phyloP scores from a whole-genome alignment of 2,329 filamentous ascomycete genomes.

The Monilinia fructigena region DNA sequence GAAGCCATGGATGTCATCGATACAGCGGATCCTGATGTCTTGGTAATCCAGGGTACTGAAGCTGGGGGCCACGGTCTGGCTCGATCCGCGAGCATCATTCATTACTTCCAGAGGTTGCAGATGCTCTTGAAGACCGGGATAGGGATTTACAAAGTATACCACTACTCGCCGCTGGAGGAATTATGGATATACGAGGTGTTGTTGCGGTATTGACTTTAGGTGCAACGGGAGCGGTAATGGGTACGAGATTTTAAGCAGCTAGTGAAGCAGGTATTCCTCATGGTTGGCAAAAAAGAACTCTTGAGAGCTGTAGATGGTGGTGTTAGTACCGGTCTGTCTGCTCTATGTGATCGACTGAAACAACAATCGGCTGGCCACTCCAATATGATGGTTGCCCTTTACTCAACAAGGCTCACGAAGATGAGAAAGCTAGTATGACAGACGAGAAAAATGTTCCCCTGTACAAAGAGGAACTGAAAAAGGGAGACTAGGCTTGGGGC shows the following conservation, averaged over 20 bases:
- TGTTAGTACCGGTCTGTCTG: slow-evolving; percentile 48
- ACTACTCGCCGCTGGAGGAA: slow-evolving; percentile 41
- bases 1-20: slow-evolving; percentile 31
- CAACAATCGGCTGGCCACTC: slow-evolving; percentile 57
- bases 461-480: slow-evolving; percentile 47
- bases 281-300: slow-evolving; percentile 49
- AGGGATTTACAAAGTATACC: slow-evolving; percentile 24
- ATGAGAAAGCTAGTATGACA: slow-evolving; percentile 42
- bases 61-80: slow-evolving; percentile 42
- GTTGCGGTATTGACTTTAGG: slow-evolving; percentile 41
- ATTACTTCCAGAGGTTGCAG: slow-evolving; percentile 40
- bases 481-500: slow-evolving; percentile 53
- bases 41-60: slow-evolving; percentile 42
- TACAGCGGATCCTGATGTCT: slow-evolving; percentile 37
- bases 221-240: slow-evolving; percentile 47
- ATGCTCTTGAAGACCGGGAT: slow-evolving; percentile 32
- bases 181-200: slow-evolving; percentile 41
- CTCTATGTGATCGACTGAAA: slow-evolving; percentile 51
- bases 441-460: slow-evolving; percentile 44
- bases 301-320: slow-evolving; percentile 51
- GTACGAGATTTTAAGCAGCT: slow-evolving; percentile 51
- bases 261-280: slow-evolving; percentile 47
- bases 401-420: slow-evolving; percentile 53
- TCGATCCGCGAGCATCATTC: slow-evolving; percentile 38
- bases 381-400: slow-evolving; percentile 58